Percentiles rank a stretch among this genome's conserved stretches.
phyloP scores from a whole-genome alignment of 164 flowering plant genomes.

The Tinospora cordifolia region DNA sequence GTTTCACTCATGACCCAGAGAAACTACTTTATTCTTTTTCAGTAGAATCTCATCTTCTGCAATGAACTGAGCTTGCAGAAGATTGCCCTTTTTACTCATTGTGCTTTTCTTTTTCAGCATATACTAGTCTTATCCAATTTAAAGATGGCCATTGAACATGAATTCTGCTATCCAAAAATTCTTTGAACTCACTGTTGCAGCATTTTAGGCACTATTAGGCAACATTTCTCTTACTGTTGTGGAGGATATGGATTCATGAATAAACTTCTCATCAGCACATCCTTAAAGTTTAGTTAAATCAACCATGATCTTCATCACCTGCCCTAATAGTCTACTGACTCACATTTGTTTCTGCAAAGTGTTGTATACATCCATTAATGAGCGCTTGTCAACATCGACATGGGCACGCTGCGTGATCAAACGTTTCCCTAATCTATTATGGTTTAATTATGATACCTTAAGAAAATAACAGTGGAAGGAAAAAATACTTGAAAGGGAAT shows the following conservation, averaged over 20 bases:
- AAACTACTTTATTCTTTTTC: background rate
- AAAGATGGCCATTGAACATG: constrained; percentile 3
- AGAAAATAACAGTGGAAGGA: background rate
- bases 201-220: too few relatives aligned
- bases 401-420: background rate
- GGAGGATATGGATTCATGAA: too few relatives aligned
- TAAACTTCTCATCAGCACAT: background rate
- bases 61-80: background rate
- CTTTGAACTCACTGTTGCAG: background rate
- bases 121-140: background rate
- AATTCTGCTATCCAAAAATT: background rate
- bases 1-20: constrained; percentile 1
- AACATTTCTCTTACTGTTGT: too few relatives aligned
- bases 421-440: background rate
- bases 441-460: background rate
- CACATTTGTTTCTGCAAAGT: background rate
- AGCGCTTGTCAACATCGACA: background rate
- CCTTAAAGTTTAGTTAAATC: background rate
- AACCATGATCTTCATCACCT: background rate
- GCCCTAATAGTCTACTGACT: background rate
- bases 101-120: constrained; percentile 1
- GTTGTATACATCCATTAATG: background rate
- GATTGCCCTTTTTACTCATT: background rate
- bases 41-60: background rate
- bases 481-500: background rate